phyloP scores from a whole-genome alignment of 495 filamentous ascomycete species.

The Chaetomium cochliodes region DNA sequence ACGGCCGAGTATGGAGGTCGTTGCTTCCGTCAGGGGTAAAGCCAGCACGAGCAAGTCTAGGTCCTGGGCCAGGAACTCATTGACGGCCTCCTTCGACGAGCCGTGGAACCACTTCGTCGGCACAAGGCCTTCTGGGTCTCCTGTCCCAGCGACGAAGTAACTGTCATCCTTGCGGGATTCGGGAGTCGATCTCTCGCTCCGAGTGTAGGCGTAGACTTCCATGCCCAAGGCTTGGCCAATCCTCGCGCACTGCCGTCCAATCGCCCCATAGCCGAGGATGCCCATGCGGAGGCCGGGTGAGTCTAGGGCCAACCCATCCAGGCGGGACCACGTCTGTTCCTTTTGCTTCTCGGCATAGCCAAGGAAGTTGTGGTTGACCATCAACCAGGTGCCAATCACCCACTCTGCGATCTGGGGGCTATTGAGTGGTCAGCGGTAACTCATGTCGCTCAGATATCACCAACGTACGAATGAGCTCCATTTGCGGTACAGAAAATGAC shows the following conservation, averaged over 20 bases:
- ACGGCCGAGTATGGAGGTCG: slow-evolving; percentile 58
- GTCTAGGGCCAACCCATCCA: slow-evolving; percentile 26
- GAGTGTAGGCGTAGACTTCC: slow-evolving; percentile 80
- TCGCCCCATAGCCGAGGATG: slow-evolving; percentile 45
- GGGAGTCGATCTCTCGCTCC: slow-evolving; percentile 54
- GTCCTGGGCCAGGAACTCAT: slow-evolving; percentile 64
- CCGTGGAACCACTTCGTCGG: slow-evolving; percentile 75
- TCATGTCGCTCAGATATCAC: too few relatives aligned
- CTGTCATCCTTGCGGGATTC: slow-evolving; percentile 59
- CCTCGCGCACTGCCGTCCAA: slow-evolving; percentile 68
- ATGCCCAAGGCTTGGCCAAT: slow-evolving; percentile 72
- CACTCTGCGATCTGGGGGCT: slow-evolving; percentile 49
- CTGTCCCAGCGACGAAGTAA: slow-evolving; percentile 72
- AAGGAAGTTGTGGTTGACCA: slow-evolving; percentile 35
- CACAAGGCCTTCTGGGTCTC: slow-evolving; percentile 70
- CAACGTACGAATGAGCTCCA: slow-evolving; percentile 29
- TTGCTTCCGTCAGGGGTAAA: slow-evolving; percentile 69
- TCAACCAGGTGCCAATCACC: slow-evolving; percentile 44
- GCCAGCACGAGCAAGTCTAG: slow-evolving; percentile 75
- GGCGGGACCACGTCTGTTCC: slow-evolving; percentile 7
- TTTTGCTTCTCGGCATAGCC: slow-evolving; percentile 30
- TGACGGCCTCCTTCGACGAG: slow-evolving; percentile 55
- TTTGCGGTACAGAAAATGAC: slow-evolving; percentile 38
- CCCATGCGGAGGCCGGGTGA: slow-evolving; percentile 41
- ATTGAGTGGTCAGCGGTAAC: background rate